Conservation (phyloP, 1,284 basidiomycete genomes). For the Mycena citricolor region DNA sequence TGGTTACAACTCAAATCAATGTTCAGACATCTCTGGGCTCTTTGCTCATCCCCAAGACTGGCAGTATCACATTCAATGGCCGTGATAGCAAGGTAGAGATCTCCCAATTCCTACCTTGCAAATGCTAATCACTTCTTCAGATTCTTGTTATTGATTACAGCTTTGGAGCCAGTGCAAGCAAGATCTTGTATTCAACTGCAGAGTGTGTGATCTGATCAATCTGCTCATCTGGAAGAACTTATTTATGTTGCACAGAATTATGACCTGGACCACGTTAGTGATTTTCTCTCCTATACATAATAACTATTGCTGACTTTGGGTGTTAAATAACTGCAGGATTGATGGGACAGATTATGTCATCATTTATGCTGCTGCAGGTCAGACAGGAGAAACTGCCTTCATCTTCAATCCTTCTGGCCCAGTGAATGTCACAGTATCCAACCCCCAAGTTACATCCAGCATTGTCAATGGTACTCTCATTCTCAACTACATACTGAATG, state of each 20-base stretch:
- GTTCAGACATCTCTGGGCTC: constrained; percentile 43
- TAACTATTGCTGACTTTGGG: no score
- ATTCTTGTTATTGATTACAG: constrained; percentile 50
- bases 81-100: constrained; percentile 40
- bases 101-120: no score
- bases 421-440: constrained; percentile 28
- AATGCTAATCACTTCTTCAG: constrained; percentile 4
- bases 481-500: constrained; percentile 38
- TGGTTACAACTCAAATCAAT: constrained; percentile 40
- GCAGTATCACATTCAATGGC: constrained; percentile 44
- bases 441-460: constrained; percentile 29
- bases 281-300: constrained; percentile 3
- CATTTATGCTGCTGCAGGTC: constrained; percentile 42
- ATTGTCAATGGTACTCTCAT: constrained; percentile 38
- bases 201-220: constrained; percentile 34
- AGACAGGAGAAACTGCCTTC: constrained; percentile 46
- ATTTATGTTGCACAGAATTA: constrained; percentile 33
- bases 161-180: constrained; percentile 38
- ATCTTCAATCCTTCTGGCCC: constrained; percentile 34
- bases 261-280: constrained; percentile 47
- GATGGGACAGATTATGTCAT: constrained; percentile 42
- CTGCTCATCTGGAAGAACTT: neutral
- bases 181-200: constrained; percentile 47
- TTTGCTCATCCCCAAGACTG: constrained; percentile 38
- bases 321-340: no score